Conservation (phyloP, 2,329 filamentous ascomycete species). For the Monilinia aucupariae region DNA sequence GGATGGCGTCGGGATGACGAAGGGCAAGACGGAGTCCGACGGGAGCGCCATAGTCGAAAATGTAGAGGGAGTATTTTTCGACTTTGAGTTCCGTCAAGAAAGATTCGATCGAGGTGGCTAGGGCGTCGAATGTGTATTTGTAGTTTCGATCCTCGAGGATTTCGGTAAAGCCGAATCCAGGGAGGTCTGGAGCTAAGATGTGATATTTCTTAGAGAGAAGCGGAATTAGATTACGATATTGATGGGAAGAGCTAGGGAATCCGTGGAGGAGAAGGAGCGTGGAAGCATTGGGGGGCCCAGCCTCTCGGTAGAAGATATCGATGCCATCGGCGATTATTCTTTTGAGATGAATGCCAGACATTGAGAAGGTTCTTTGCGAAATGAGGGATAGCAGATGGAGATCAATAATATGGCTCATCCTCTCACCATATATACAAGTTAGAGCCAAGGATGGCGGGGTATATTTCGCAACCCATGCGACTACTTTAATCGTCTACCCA, state of each 20-base stretch:
- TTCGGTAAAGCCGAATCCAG: constrained; percentile 54
- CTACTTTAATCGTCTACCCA: too few species aligned
- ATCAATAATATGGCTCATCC: constrained; percentile 5
- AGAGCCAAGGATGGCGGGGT: background rate
- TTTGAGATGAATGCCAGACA: background rate
- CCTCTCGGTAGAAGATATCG: constrained; percentile 40
- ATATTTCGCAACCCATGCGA: background rate
- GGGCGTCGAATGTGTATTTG: constrained; percentile 49
- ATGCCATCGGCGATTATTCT: constrained; percentile 35
- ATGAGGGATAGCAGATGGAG: background rate
- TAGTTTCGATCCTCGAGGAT: constrained; percentile 45
- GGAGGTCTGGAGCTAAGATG: constrained; percentile 53
- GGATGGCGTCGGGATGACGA: constrained; percentile 42
- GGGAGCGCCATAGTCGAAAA: constrained; percentile 60
- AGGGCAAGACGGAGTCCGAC: constrained; percentile 50
- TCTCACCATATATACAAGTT: background rate
- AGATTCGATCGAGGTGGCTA: constrained; percentile 43
- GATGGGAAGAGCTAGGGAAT: constrained; percentile 42
- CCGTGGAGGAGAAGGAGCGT: constrained; percentile 43
- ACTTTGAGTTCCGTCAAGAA: constrained; percentile 47
- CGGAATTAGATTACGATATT: constrained; percentile 43
- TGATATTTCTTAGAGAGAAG: constrained; percentile 38
- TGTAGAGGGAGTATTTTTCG: constrained; percentile 48
- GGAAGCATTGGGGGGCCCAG: constrained; percentile 34
- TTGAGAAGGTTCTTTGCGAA: background rate